These are phyloP conservation scores for Paramecium tetraurelia DNA, from an alignment of 73 alveolate species.

Conservation along the genomic window DNA sequence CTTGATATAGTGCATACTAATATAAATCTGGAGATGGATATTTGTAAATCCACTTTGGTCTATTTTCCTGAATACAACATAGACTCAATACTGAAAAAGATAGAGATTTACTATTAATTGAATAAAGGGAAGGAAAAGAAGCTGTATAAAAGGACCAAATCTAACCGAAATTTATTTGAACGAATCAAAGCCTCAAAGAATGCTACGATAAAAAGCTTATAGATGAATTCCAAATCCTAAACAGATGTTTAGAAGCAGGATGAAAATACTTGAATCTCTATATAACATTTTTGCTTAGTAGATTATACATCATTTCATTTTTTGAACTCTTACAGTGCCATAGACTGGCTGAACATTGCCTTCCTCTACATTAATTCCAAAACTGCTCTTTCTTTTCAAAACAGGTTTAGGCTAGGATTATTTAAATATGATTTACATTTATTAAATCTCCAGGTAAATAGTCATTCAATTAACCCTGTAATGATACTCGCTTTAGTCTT, in stretches of 20 bases:
- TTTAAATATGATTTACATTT: not conserved
- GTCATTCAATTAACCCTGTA: not conserved
- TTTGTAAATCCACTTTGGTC: not conserved
- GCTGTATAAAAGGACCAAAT: not conserved
- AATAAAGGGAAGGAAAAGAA: not conserved
- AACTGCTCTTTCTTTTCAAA: not conserved
- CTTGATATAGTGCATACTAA: not conserved
- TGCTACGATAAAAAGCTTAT: not conserved
- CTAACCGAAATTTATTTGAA: not conserved
- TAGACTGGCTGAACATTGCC: not conserved
- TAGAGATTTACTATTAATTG: not conserved
- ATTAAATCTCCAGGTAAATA: slow-evolving; percentile 12
- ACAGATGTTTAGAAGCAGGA: not conserved
- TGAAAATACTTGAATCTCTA: not conserved
- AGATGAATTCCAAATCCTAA: not conserved
- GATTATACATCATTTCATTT: not conserved
- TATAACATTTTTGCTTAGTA: not conserved
- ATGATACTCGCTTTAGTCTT: not conserved
- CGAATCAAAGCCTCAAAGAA: not conserved
- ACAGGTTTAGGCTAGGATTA: not conserved
- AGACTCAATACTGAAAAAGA: not conserved
- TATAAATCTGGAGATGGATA: not conserved
- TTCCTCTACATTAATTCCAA: not conserved
- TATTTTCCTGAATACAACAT: slow-evolving; percentile 27
- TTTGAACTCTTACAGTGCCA: not conserved